A percentile compares a stretch with the other conserved stretches of the same genome.
Evolutionary conservation across 352 stramenopile species (phyloP).

Genomic region (Phytopythium helicoides): DNA sequence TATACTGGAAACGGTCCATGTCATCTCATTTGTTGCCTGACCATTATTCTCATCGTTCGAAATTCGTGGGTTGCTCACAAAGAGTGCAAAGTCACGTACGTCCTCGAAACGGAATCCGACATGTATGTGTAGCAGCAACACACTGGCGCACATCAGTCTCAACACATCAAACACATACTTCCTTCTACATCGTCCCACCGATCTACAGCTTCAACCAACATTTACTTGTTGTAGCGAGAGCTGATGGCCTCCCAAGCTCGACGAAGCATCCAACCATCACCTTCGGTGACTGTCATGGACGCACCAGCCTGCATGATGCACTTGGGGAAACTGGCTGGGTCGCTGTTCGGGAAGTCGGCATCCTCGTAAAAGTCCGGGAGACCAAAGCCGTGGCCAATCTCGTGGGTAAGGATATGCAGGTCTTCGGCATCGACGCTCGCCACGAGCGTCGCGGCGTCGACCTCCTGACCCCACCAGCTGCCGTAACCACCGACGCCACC

Average conservation of each 20-base stretch:
- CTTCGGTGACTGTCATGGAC: constrained; percentile 19
- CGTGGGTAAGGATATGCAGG: constrained; percentile 33
- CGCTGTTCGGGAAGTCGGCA: too few relatives aligned
- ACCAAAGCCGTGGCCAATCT: constrained; percentile 41
- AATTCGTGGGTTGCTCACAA: too few relatives aligned
- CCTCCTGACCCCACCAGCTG: constrained; percentile 38
- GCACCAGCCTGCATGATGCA: constrained; percentile 23
- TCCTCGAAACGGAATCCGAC: too few relatives aligned
- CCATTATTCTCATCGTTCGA: too few relatives aligned
- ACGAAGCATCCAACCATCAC: constrained; percentile 33
- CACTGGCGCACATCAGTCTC: too few relatives aligned
- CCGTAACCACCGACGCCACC: constrained; percentile 24
- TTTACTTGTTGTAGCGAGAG: constrained; percentile 22
- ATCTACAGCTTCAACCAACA: too few relatives aligned
- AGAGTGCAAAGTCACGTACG: too few relatives aligned
- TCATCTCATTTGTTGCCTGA: too few relatives aligned
- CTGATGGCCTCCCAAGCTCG: constrained; percentile 22
- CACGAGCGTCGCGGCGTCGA: constrained; percentile 31
- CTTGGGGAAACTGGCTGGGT: constrained; percentile 17
- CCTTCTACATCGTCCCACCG: too few relatives aligned
- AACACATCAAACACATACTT: too few relatives aligned
- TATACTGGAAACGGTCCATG: too few relatives aligned
- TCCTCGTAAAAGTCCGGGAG: constrained; percentile 19
- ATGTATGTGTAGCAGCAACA: too few relatives aligned
- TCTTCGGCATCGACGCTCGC: constrained; percentile 21